phyloP scores from a whole-genome alignment of 257 asterid genomes.

The Solanum microdontum region DNA sequence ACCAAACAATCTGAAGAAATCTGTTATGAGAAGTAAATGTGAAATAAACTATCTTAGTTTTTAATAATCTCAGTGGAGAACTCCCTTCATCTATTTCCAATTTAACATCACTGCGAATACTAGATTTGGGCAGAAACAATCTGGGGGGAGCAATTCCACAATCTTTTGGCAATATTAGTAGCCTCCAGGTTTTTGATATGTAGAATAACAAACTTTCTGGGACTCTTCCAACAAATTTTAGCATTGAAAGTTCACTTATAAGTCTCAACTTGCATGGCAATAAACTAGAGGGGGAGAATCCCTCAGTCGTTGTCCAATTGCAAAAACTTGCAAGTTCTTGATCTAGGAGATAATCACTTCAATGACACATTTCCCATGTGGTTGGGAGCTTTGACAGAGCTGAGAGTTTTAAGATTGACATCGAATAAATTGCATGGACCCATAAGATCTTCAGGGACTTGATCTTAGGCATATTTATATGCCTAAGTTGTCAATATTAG shows the following conservation, averaged over 20 bases:
- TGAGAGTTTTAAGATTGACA: not conserved
- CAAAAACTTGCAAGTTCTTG: not conserved
- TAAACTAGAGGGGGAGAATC: not conserved
- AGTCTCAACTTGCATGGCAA: not conserved
- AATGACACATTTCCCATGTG: not conserved
- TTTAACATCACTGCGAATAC: not conserved
- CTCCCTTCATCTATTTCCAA: not conserved
- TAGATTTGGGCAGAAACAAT: not conserved
- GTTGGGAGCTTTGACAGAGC: not conserved
- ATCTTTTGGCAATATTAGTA: not conserved
- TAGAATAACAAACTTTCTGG: not conserved
- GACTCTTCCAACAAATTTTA: not conserved
- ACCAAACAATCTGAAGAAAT: too few species aligned
- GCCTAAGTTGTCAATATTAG: too few species aligned
- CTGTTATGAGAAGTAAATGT: too few species aligned
- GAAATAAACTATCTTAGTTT: too few species aligned
- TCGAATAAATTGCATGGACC: not conserved
- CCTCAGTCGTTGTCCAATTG: not conserved
- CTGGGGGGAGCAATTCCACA: not conserved
- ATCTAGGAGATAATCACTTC: not conserved
- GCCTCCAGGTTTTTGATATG: not conserved
- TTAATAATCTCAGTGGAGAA: not conserved
- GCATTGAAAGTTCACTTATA: not conserved
- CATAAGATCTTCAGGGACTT: not conserved
- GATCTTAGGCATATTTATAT: too few species aligned